Base-by-base conservation (phyloP, 1,284 basidiomycete genomes). In the Golubevia pallescens region DNA sequence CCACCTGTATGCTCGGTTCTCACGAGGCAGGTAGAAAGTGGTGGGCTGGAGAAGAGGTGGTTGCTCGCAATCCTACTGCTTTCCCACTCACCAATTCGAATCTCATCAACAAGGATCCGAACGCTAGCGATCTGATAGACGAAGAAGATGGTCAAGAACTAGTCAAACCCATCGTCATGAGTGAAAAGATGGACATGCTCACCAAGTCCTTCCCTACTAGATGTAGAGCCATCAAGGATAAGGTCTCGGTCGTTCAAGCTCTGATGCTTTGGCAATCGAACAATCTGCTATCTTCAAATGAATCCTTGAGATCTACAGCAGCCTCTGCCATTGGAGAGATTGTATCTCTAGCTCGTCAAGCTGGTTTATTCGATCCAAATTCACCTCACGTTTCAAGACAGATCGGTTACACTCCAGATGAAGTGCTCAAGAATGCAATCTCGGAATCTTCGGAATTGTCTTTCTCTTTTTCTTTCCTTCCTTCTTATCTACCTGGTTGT, bases 31-130 rank as follows among this genome's bases (percentile, higher is more conserved):
- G 77, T 13, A 69, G 77, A 42, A 74, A 67, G 48, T 80, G 77
- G 77, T 80, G 75, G 75, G 75, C 68, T 2, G 77, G 77, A 51
- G 71, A 76, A 58, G 77, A 80, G 64, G 77, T 76, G 32, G 69
- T 80, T 20, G 71, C 71, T 24, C 20, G 20, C 10, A 65, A 66
- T 63, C 67, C 70, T 52, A 60, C 66, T 20, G 61, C 70, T 55
- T 58, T 67, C 58, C 62, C 69, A 48, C 66, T 70, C 64, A 67
- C 70, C 67, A 65, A 61, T 65, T 14, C 34, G 10, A 28, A 53
- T 23, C n/a, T 20, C 4, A 3, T 3, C 6, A 51, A 64, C 19
- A 34, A 28, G 32, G 48, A 56, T 8, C 42, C 24, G 53, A 51
- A 32, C 42, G 6, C 10, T 54, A 65, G 52, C 10, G 8, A 53